Conservation (phyloP, 176 grass and related monocot genomes). For the Lolium multiflorum region DNA sequence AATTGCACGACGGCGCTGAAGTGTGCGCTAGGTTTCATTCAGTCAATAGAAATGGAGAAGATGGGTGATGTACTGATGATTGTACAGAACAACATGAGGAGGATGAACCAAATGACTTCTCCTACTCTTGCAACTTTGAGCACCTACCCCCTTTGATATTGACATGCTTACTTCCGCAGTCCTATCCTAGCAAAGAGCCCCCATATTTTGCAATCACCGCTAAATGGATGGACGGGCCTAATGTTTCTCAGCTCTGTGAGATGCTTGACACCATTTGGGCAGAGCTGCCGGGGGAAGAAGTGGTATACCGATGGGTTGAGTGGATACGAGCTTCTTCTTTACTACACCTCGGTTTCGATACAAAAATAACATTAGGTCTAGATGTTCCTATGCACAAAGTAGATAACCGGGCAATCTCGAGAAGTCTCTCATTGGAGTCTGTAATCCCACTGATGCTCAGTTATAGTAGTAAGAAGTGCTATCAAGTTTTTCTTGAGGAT, state of each 20-base stretch:
- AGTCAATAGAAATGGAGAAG: background rate
- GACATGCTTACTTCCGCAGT: slow-evolving; percentile 55
- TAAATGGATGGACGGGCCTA: slow-evolving; percentile 59
- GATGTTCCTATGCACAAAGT: background rate
- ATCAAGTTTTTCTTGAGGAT: slow-evolving; percentile 58
- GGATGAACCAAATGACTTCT: slow-evolving; percentile 41
- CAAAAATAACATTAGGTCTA: slow-evolving; percentile 41
- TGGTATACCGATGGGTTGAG: slow-evolving; percentile 65
- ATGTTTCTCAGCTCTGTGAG: slow-evolving; percentile 54
- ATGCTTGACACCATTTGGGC: slow-evolving; percentile 64
- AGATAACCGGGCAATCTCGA: slow-evolving; percentile 45
- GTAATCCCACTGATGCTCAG: slow-evolving; percentile 55
- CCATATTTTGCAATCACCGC: slow-evolving; percentile 54
- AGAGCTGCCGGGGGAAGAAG: slow-evolving; percentile 55
- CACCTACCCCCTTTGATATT: slow-evolving; percentile 61
- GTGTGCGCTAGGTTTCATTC: slow-evolving; percentile 38
- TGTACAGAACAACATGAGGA: background rate
- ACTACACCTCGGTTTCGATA: slow-evolving; percentile 49
- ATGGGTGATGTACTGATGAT: slow-evolving; percentile 18
- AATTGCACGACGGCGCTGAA: slow-evolving; percentile 9
- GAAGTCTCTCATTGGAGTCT: slow-evolving; percentile 38
- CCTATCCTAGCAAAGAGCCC: slow-evolving; percentile 54
- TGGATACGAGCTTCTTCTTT: slow-evolving; percentile 52
- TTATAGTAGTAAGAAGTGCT: slow-evolving; percentile 38
- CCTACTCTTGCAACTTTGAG: slow-evolving; percentile 48